phyloP scores from a whole-genome alignment of 495 filamentous ascomycete species.

The Margaritispora aquatica region DNA sequence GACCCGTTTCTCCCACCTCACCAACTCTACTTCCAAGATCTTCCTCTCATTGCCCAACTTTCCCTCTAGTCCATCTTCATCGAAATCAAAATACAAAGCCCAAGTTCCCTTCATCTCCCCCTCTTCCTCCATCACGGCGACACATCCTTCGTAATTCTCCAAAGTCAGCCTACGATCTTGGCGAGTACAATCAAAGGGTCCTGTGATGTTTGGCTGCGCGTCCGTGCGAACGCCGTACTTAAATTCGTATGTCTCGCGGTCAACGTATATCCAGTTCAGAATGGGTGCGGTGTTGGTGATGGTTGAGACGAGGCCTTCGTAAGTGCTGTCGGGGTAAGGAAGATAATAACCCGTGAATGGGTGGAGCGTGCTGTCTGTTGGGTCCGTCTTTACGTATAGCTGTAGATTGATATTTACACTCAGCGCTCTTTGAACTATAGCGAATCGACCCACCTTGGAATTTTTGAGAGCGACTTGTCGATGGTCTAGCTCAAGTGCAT shows the following conservation, averaged over 20 bases:
- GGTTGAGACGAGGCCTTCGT: conserved; percentile 49
- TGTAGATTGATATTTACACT: neutral
- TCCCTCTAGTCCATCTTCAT: conserved; percentile 35
- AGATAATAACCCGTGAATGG: conserved; percentile 55
- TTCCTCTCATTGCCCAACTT: conserved; percentile 29
- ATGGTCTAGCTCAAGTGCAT: conserved; percentile 31
- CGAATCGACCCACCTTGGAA: conserved; percentile 5
- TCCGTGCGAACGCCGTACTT: conserved; percentile 42
- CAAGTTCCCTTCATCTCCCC: conserved; percentile 25
- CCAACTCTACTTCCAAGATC: conserved; percentile 33
- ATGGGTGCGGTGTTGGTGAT: conserved; percentile 51
- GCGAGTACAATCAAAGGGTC: conserved; percentile 50
- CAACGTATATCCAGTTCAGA: conserved; percentile 58
- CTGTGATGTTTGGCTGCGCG: conserved; percentile 40
- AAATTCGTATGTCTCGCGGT: conserved; percentile 44
- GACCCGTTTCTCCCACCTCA: conserved; percentile 33
- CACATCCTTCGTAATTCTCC: conserved; percentile 44
- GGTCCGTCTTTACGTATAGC: conserved; percentile 2
- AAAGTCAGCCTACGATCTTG: conserved; percentile 47
- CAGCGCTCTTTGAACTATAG: neutral
- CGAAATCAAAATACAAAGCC: conserved; percentile 39
- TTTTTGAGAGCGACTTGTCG: conserved; percentile 30
- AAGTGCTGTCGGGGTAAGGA: conserved; percentile 47
- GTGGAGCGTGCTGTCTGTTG: conserved; percentile 22
- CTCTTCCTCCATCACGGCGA: conserved; percentile 35